Evolutionary conservation across 768 basidiomycete species (phyloP).

Genomic region (Lentinula detonsa): DNA sequence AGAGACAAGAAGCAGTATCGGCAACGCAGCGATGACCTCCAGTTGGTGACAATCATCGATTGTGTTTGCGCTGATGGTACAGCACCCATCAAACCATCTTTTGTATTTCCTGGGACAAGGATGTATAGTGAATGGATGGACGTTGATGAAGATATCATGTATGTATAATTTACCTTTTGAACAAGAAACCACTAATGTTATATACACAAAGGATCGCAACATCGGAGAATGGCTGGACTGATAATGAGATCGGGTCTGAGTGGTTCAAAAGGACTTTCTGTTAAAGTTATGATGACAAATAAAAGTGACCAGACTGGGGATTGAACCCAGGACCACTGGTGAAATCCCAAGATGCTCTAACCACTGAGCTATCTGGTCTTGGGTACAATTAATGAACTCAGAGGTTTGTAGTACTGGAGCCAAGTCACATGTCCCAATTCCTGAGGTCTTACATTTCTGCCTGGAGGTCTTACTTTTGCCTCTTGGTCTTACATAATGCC

Average conservation of each 20-base stretch:
- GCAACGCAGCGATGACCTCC: conserved; percentile 23
- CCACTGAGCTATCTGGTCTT: too few relatives aligned
- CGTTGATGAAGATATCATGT: conserved; percentile 17
- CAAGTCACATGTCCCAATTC: too few relatives aligned
- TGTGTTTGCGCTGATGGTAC: conserved; percentile 30
- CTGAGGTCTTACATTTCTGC: too few relatives aligned
- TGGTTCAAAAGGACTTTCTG: conserved; percentile 2
- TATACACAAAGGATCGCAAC: conserved; percentile 20
- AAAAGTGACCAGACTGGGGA: too few relatives aligned
- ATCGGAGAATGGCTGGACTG: conserved; percentile 22
- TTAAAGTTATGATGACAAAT: too few relatives aligned
- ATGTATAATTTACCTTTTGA: neutral
- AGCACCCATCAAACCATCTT: conserved; percentile 18
- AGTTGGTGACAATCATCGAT: conserved; percentile 36
- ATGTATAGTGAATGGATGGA: conserved; percentile 19
- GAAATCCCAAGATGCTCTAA: too few relatives aligned
- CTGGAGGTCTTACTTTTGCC: too few relatives aligned
- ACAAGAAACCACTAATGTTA: neutral
- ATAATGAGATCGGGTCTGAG: conserved; percentile 28
- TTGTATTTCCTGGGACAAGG: conserved; percentile 27
- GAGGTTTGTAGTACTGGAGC: too few relatives aligned
- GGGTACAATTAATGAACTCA: too few relatives aligned
- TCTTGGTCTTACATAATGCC: too few relatives aligned
- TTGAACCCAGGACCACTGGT: too few relatives aligned
- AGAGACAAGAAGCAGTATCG: conserved; percentile 13